phyloP scores from a whole-genome alignment of 306 rosid species.

The Lagenaria siceraria region DNA sequence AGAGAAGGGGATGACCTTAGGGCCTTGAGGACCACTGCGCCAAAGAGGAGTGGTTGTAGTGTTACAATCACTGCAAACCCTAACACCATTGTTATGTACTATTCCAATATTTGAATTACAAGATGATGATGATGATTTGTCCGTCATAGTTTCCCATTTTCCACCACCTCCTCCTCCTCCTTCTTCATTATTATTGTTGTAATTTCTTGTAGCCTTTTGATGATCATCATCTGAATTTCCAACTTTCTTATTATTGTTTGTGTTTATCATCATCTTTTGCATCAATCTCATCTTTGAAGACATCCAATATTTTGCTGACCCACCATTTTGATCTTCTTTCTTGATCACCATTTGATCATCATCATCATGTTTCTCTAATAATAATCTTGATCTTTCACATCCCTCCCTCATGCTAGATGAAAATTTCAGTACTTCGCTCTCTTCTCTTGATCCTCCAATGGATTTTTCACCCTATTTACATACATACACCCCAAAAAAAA shows the following conservation, averaged over 20 bases:
- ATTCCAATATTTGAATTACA: not conserved
- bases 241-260: not conserved
- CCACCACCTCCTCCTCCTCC: not conserved
- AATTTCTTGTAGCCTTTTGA: not conserved
- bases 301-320: constrained; percentile 38
- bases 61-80: constrained; percentile 83
- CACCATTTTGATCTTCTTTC: constrained; percentile 5
- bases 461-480: not conserved
- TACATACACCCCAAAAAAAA: not conserved
- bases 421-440: not conserved
- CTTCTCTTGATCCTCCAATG: not conserved
- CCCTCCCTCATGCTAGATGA: not conserved
- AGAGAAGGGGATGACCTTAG: constrained; percentile 44
- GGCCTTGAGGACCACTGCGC: constrained; percentile 95
- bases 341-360: not conserved
- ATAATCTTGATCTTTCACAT: not conserved
- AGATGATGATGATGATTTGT: not conserved
- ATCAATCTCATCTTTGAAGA: constrained; percentile 65
- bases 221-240: not conserved
- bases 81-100: constrained; percentile 13
- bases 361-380: not conserved
- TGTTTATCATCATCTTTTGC: constrained; percentile 38
- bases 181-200: not conserved
- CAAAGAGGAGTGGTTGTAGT: constrained; percentile 82
- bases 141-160: constrained; percentile 11